Base-by-base conservation (phyloP, 495 filamentous ascomycete species). In the Aspergillus haitiensis region DNA sequence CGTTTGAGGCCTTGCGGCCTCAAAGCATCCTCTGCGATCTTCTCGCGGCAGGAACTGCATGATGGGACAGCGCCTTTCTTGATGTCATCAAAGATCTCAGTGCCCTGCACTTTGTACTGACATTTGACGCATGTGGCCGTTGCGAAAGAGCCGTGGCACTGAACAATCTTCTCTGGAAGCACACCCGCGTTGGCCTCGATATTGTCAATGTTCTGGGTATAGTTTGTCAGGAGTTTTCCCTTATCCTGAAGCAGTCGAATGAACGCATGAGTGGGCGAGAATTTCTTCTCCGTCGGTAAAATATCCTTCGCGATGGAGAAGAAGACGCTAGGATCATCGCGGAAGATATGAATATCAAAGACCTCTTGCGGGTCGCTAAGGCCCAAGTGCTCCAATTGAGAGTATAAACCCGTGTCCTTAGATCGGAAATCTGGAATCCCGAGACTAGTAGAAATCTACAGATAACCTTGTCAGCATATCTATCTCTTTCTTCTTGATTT, bases 181-280 rank as follows among this genome's bases (percentile, higher is more conserved):
- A 98, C 93, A 12, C 94, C 94, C 2, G 93, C 94, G 56, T 89
- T 86, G 35, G 84, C 84, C 69, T 98, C 94, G 49, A 98, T 88
- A 66, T 98, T 97, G 77, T 98, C 94, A 65, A 98, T 98, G 70
- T 98, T 98, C 71, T 98, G 94, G 2, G 93, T 95, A 75, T 97
- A 98, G 73, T 97, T 96, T 31, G 93, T 98, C 51, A 97, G 81
- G 16, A 98, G 84, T 67, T 96, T 96, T 18, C 85, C 86, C 70
- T 93, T 91, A 59, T 92, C 81, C 69, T 98, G 92, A 2, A 98
- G 82, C n/a, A 97, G 81, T n/a, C 85, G 86, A 63, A 98, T 95
- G 76, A 98, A 98, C 42, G 86, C 88, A 73, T 98, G 94, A 0
- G 94, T 97, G 0, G 94, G 94, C 0, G 94, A 92, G 73, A 83